Conservation (phyloP, 441 rosid genomes). For the Cnidoscolus chayamansa region DNA sequence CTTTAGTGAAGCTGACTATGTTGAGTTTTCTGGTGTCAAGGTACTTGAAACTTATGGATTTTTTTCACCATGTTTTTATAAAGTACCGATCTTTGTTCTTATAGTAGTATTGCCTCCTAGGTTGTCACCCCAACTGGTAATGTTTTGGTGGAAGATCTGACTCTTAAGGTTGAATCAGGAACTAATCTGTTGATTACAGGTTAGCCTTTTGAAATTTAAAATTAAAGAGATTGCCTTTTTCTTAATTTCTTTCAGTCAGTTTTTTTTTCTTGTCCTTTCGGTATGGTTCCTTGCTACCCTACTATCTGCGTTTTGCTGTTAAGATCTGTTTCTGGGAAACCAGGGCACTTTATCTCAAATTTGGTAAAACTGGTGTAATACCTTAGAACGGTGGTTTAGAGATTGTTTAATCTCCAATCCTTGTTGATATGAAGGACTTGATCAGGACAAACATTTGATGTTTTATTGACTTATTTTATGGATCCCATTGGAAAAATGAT, state of each 20-base stretch:
- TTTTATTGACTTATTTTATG: not conserved
- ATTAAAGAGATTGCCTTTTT: constrained; percentile 15
- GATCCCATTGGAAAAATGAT: not conserved
- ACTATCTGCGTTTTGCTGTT: not conserved
- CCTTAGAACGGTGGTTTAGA: not conserved
- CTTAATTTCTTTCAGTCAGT: not conserved
- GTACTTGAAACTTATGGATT: constrained; percentile 41
- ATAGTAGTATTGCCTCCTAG: constrained; percentile 41
- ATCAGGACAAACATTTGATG: not conserved
- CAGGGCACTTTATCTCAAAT: not conserved
- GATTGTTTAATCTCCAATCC: not conserved
- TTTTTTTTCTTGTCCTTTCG: constrained; percentile 10
- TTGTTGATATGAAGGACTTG: not conserved
- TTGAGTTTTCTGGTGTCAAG: constrained; percentile 94
- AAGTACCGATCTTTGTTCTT: constrained; percentile 27
- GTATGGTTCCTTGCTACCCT: not conserved
- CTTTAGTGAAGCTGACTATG: constrained; percentile 82
- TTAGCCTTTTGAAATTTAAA: constrained; percentile 29
- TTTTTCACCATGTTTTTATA: constrained; percentile 9
- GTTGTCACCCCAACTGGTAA: constrained; percentile 98
- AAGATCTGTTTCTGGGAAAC: not conserved
- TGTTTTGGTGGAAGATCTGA: constrained; percentile 90
- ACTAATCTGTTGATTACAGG: constrained; percentile 98
- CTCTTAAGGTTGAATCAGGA: constrained; percentile 84
- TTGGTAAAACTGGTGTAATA: not conserved